phyloP scores from a whole-genome alignment of 495 filamentous ascomycete genomes.

The Penicillium soppii region DNA sequence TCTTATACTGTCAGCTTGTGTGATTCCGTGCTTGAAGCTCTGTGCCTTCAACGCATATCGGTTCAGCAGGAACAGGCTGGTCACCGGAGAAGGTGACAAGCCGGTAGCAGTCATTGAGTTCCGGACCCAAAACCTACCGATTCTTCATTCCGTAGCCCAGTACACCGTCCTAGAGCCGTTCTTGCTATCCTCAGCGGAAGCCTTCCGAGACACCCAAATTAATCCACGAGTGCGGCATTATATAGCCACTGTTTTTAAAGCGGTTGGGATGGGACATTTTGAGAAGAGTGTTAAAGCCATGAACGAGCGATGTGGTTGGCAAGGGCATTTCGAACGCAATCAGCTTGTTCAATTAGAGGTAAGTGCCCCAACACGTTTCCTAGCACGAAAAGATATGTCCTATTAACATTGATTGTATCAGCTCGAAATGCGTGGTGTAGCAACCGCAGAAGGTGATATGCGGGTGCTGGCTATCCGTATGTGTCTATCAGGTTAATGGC shows the following conservation, averaged over 20 bases:
- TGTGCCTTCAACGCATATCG: conserved; percentile 16
- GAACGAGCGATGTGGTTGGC: conserved; percentile 23
- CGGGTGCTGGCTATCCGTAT: conserved; percentile 23
- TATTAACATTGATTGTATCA: background rate
- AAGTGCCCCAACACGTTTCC: conserved; percentile 2
- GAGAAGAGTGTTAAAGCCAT: conserved; percentile 13
- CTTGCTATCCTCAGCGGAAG: conserved; percentile 10
- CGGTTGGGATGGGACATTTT: conserved; percentile 17
- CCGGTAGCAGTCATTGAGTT: conserved; percentile 32
- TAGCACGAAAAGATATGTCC: no score
- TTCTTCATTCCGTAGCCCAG: conserved; percentile 33
- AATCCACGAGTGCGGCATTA: conserved; percentile 20
- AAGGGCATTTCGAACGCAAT: conserved; percentile 21
- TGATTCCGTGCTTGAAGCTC: conserved; percentile 18
- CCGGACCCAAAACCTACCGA: conserved; percentile 35
- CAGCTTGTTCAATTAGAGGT: conserved; percentile 28
- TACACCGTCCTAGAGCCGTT: conserved; percentile 31
- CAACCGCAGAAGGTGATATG: conserved; percentile 24
- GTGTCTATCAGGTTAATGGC: background rate
- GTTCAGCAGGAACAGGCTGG: conserved; percentile 21
- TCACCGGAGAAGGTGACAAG: conserved; percentile 9
- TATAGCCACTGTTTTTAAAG: conserved; percentile 31
- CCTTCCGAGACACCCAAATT: conserved; percentile 7
- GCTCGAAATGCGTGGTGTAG: conserved; percentile 17
- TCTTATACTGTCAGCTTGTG: conserved; percentile 16